phyloP scores from a whole-genome alignment of 139 green algal genomes.

The Pleodorina starrii region DNA sequence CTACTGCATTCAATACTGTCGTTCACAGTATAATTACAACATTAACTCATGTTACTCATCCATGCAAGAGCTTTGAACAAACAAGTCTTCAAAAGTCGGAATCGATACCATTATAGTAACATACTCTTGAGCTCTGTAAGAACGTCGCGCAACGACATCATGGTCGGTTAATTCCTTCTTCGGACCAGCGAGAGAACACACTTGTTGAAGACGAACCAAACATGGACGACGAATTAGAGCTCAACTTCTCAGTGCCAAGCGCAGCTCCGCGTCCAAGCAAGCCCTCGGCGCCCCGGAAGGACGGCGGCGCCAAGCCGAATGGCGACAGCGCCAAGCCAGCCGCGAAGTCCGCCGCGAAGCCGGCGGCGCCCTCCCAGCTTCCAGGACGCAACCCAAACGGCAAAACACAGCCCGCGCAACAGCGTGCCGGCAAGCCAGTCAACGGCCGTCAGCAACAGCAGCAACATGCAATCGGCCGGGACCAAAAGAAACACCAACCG shows the following conservation, averaged over 20 bases:
- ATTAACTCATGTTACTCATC: no score
- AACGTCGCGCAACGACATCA: no score
- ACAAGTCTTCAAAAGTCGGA: no score
- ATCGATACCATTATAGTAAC: no score
- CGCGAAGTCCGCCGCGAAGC: neutral
- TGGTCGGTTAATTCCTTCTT: no score
- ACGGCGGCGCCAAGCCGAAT: conserved; percentile 24
- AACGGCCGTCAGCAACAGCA: neutral
- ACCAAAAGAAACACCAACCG: neutral
- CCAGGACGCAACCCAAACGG: neutral
- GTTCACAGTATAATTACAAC: no score
- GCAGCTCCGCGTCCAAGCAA: neutral
- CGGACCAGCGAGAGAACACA: no score
- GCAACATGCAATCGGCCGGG: neutral
- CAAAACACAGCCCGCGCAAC: neutral
- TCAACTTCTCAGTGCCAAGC: neutral
- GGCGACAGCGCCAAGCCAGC: neutral
- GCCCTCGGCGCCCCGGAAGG: neutral
- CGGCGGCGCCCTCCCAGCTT: neutral
- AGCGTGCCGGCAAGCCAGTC: neutral
- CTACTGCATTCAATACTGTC: no score
- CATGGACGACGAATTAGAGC: conserved; percentile 38
- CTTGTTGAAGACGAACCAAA: no score
- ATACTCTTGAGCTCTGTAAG: no score
- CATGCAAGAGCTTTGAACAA: no score